A percentile compares a stretch with the other conserved stretches of the same genome.
These are phyloP conservation scores for Colletotrichum sp. DNA, from an alignment of 2,329 filamentous ascomycete genomes.

Conservation along the genomic window DNA sequence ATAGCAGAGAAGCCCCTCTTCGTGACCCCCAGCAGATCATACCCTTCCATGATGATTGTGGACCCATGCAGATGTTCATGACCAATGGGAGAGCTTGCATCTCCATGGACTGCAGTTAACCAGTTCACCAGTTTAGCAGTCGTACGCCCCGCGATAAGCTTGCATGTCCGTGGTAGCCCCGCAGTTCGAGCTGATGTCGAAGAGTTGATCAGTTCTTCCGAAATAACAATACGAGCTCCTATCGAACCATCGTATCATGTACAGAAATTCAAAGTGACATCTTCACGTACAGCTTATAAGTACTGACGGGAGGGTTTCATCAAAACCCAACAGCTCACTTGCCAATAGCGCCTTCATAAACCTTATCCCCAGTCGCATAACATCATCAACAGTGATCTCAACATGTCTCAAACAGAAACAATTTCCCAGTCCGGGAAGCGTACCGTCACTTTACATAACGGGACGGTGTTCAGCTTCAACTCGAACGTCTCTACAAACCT, in stretches of 20 bases:
- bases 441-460: slow-evolving; percentile 26
- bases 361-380: rapidly evolving
- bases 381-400: not conserved
- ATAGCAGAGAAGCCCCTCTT: not conserved
- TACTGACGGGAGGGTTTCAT: rapidly evolving
- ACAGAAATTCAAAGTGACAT: not conserved
- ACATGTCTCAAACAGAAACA: slow-evolving; percentile 15
- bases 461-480: slow-evolving; percentile 25
- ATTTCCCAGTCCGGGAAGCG: not conserved
- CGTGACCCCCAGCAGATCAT: not conserved
- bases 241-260: no score
- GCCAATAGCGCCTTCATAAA: not conserved
- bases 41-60: not conserved
- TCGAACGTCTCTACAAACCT: slow-evolving; percentile 27
- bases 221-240: not conserved
- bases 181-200: not conserved
- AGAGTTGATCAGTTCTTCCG: not conserved
- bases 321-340: not conserved
- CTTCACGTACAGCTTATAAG: rapidly evolving
- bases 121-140: slow-evolving; percentile 17
- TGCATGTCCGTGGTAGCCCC: not conserved
- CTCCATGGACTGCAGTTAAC: not conserved
- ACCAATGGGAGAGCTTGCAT: not conserved
- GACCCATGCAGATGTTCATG: not conserved
- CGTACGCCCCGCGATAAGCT: not conserved